Conservation (phyloP, 2,329 filamentous ascomycete genomes). For the Nigrograna mackinnonii region DNA sequence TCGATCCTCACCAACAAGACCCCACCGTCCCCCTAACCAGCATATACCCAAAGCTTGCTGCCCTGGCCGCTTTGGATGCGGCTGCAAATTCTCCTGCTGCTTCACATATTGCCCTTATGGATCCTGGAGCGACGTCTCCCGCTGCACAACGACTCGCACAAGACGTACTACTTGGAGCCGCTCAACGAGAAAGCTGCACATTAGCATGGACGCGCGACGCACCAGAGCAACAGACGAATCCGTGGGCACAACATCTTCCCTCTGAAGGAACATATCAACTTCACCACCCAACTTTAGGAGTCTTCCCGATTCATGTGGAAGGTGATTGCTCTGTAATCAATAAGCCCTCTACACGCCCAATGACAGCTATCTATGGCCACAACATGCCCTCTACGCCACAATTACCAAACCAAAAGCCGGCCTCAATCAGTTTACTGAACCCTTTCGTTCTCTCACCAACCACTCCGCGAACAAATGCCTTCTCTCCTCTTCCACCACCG, state of each 20-base stretch:
- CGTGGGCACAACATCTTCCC: slow-evolving; percentile 40
- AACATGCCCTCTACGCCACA: slow-evolving; percentile 41
- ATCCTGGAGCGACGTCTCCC: slow-evolving; percentile 67
- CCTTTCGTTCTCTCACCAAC: slow-evolving; percentile 42
- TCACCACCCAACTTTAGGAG: slow-evolving; percentile 49
- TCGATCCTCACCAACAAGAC: slow-evolving; percentile 34
- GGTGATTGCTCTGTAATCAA: slow-evolving; percentile 45
- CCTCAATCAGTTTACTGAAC: slow-evolving; percentile 41
- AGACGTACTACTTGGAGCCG: slow-evolving; percentile 62
- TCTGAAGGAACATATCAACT: slow-evolving; percentile 48
- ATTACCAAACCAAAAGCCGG: slow-evolving; percentile 26
- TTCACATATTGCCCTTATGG: slow-evolving; percentile 63
- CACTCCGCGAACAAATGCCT: slow-evolving; percentile 33
- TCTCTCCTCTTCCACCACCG: slow-evolving; percentile 33
- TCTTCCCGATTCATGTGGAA: slow-evolving; percentile 46
- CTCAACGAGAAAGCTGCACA: slow-evolving; percentile 69
- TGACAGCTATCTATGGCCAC: slow-evolving; percentile 43
- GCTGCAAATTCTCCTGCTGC: slow-evolving; percentile 50
- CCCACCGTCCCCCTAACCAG: slow-evolving; percentile 39
- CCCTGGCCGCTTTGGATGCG: slow-evolving; percentile 49
- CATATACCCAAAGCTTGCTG: slow-evolving; percentile 53
- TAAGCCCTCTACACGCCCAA: slow-evolving; percentile 39
- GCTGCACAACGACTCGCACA: slow-evolving; percentile 65
- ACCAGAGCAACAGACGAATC: slow-evolving; percentile 38
- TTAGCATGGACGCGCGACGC: slow-evolving; percentile 65